A percentile compares a stretch with the other conserved stretches of the same genome.
phyloP scores from a whole-genome alignment of 768 basidiomycete species.

The Russula virescens region DNA sequence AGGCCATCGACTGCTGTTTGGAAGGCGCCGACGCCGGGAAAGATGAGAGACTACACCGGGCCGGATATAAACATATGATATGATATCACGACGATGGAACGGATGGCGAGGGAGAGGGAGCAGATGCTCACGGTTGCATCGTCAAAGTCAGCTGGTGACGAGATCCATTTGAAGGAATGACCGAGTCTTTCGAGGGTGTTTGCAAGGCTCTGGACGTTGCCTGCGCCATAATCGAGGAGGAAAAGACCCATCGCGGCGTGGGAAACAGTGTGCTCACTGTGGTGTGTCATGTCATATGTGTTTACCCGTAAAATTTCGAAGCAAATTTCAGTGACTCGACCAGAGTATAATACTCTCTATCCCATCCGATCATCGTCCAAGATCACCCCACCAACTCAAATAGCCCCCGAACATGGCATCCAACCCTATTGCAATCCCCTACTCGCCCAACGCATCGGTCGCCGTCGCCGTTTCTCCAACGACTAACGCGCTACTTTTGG shows the following conservation, averaged over 20 bases:
- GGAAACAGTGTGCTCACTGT: not conserved
- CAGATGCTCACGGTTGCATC: slow-evolving; percentile 73
- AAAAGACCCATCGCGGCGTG: slow-evolving; percentile 52
- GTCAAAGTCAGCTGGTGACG: slow-evolving; percentile 71
- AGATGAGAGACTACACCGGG: slow-evolving; percentile 74
- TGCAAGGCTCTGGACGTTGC: slow-evolving; percentile 89
- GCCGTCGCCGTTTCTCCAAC: slow-evolving; percentile 55
- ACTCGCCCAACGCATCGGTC: slow-evolving; percentile 24
- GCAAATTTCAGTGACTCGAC: not conserved
- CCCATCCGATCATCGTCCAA: too few relatives aligned
- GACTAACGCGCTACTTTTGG: slow-evolving; percentile 33
- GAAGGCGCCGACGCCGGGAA: slow-evolving; percentile 96
- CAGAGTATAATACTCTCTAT: not conserved
- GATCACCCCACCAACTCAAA: not conserved
- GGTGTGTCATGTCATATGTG: too few relatives aligned
- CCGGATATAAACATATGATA: slow-evolving; percentile 17
- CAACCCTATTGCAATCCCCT: slow-evolving; percentile 43
- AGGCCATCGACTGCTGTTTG: slow-evolving; percentile 81
- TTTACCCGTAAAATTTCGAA: not conserved
- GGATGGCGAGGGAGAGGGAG: too few relatives aligned
- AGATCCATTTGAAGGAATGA: slow-evolving; percentile 85
- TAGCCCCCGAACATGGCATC: slow-evolving; percentile 37
- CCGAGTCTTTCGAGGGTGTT: slow-evolving; percentile 85
- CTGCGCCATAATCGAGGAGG: slow-evolving; percentile 95
- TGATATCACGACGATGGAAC: too few relatives aligned